phyloP scores from a whole-genome alignment of 2,329 filamentous ascomycete species.

The Metarhizium brunneum region DNA sequence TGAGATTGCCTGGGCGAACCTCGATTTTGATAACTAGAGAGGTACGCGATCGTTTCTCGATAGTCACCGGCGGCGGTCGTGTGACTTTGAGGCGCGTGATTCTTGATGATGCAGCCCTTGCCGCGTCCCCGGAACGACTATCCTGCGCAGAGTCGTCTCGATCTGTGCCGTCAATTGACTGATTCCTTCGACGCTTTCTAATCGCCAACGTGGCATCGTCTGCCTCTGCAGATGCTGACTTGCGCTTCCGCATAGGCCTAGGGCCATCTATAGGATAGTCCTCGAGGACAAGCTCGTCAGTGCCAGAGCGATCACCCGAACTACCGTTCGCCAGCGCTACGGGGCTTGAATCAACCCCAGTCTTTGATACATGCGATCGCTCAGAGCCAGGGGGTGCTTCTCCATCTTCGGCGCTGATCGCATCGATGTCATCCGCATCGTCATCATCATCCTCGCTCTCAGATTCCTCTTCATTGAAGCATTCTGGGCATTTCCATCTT shows the following conservation, averaged over 20 bases:
- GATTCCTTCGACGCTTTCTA: constrained; percentile 44
- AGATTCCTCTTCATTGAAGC: constrained; percentile 22
- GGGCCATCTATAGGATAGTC: constrained; percentile 69
- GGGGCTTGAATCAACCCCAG: constrained; percentile 26
- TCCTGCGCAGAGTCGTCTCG: constrained; percentile 26
- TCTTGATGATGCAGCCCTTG: constrained; percentile 34
- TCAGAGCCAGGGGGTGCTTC: constrained; percentile 15
- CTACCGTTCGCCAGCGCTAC: constrained; percentile 30
- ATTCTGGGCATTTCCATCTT: constrained; percentile 44
- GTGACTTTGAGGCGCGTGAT: constrained; percentile 46
- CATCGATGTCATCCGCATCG: constrained; percentile 20
- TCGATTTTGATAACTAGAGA: constrained; percentile 26
- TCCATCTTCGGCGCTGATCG: constrained; percentile 14
- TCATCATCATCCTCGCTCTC: constrained; percentile 15
- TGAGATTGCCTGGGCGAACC: constrained; percentile 27
- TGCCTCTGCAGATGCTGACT: constrained; percentile 61
- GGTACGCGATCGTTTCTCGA: constrained; percentile 28
- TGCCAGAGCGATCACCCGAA: constrained; percentile 52
- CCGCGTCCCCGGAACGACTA: constrained; percentile 16
- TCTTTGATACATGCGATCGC: constrained; percentile 21
- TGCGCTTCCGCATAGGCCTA: constrained; percentile 73
- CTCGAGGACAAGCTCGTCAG: constrained; percentile 62
- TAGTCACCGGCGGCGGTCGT: constrained; percentile 29
- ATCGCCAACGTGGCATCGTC: constrained; percentile 44
- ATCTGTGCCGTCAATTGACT: constrained; percentile 31